Percentiles rank a stretch among this genome's conserved stretches.
Evolutionary conservation across 2,329 filamentous ascomycete species (phyloP).

Genomic region (Lomentospora prolificans): DNA sequence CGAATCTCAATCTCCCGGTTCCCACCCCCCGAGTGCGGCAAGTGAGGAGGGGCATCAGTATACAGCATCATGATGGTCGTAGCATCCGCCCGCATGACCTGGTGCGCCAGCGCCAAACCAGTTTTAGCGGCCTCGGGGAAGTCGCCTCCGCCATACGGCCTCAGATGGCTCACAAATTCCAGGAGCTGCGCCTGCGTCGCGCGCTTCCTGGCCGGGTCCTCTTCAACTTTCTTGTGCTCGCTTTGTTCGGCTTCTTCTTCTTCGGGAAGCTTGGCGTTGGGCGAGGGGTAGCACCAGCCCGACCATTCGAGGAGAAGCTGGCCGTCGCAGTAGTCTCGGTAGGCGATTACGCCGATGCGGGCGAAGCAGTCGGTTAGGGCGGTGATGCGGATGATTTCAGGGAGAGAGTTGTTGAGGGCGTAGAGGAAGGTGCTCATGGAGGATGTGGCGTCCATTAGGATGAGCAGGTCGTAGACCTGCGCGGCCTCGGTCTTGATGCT

Average conservation of each 20-base stretch:
- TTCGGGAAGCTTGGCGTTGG: constrained; percentile 9
- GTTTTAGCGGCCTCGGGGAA: constrained; percentile 39
- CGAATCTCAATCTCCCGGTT: constrained; percentile 21
- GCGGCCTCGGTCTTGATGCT: constrained; percentile 13
- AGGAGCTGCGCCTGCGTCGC: constrained; percentile 25
- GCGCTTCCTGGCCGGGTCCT: neutral
- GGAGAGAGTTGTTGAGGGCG: constrained; percentile 34
- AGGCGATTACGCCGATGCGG: constrained; percentile 38
- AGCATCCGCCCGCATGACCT: constrained; percentile 34
- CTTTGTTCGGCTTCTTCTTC: no score
- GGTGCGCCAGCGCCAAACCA: constrained; percentile 34
- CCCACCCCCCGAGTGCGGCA: constrained; percentile 18
- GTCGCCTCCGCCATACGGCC: constrained; percentile 26
- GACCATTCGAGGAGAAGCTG: constrained; percentile 33
- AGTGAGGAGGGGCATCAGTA: constrained; percentile 38
- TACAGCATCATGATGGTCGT: constrained; percentile 40
- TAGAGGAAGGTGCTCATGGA: constrained; percentile 34
- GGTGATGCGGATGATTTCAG: constrained; percentile 39
- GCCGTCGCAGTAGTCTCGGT: constrained; percentile 34
- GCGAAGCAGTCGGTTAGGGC: constrained; percentile 38
- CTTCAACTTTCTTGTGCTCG: neutral
- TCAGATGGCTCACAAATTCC: constrained; percentile 23
- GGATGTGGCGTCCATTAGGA: constrained; percentile 34
- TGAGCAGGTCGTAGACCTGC: constrained; percentile 30
- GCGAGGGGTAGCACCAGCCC: constrained; percentile 29